A percentile compares a stretch with the other conserved stretches of the same genome.
phyloP scores from a whole-genome alignment of 176 grass and related monocot species.

The Poa annua region DNA sequence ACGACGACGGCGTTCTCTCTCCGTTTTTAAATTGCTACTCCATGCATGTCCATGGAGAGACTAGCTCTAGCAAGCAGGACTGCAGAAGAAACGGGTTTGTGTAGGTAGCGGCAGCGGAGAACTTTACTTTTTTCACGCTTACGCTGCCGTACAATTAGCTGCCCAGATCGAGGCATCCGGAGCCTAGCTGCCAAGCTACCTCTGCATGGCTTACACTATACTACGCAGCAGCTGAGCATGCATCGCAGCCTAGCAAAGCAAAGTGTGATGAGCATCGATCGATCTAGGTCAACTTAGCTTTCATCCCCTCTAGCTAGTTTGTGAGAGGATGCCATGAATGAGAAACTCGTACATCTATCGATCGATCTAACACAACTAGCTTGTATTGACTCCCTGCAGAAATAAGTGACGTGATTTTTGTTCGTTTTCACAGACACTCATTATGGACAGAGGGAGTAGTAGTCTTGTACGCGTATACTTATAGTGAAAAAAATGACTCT shows the following conservation, averaged over 20 bases:
- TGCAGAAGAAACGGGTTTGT: background rate
- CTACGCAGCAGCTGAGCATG: background rate
- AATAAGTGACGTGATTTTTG: too few species aligned
- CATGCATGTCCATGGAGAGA: background rate
- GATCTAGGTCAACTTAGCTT: slow-evolving; percentile 34
- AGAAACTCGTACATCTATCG: background rate
- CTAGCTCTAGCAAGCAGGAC: background rate
- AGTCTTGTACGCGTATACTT: too few species aligned
- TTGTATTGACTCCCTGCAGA: too few species aligned
- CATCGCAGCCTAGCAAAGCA: background rate
- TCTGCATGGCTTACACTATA: slow-evolving; percentile 16
- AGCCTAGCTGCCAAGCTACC: background rate
- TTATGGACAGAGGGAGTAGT: too few species aligned
- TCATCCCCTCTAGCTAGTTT: background rate
- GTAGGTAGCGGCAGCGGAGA: background rate
- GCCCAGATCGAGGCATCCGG: slow-evolving; percentile 29
- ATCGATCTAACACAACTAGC: too few species aligned
- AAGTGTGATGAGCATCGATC: background rate
- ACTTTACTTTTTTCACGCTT: slow-evolving; percentile 17
- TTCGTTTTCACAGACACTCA: too few species aligned
- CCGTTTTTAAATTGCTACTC: background rate
- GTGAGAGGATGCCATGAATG: background rate
- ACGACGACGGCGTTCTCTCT: background rate
- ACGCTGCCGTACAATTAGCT: slow-evolving; percentile 17
- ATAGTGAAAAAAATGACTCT: too few species aligned